These are phyloP conservation scores for Neurospora tetraspora DNA, from an alignment of 495 filamentous ascomycete genomes.

Conservation along the genomic window DNA sequence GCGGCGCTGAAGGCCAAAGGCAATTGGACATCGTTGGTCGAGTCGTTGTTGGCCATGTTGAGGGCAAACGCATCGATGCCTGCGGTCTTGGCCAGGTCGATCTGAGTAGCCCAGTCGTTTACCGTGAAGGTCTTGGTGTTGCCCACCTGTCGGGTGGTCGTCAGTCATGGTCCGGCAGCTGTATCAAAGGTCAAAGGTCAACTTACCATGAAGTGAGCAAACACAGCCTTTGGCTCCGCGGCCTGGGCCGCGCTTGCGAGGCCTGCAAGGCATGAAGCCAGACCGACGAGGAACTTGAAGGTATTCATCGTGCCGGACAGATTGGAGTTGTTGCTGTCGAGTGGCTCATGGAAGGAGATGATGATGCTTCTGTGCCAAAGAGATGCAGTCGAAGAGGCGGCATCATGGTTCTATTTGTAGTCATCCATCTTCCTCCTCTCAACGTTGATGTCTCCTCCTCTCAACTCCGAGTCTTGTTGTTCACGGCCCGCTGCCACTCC, in stretches of 20 bases:
- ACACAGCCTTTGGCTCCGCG: slow-evolving; percentile 6
- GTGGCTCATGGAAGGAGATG: neutral
- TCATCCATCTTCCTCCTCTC: neutral
- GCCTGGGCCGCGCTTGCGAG: neutral
- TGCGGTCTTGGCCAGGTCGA: slow-evolving; percentile 20
- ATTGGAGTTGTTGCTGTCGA: neutral
- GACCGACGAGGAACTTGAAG: neutral
- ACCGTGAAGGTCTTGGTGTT: slow-evolving; percentile 18
- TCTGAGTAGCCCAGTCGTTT: slow-evolving; percentile 24
- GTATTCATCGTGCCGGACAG: neutral
- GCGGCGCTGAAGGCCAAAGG: slow-evolving; percentile 25
- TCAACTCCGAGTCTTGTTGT: neutral
- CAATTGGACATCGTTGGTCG: slow-evolving; percentile 9
- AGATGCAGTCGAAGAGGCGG: neutral
- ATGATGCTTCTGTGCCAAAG: neutral
- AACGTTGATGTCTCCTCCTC: neutral
- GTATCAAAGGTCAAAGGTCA: too few relatives aligned
- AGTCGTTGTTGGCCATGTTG: slow-evolving; percentile 24
- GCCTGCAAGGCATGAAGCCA: neutral
- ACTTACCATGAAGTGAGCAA: slow-evolving; percentile 20
- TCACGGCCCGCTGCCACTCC: neutral
- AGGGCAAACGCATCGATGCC: slow-evolving; percentile 30
- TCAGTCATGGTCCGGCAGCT: neutral
- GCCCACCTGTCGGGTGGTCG: slow-evolving; percentile 14
- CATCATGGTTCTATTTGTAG: neutral